A percentile compares a stretch with the other conserved stretches of the same genome.
Evolutionary conservation across 768 basidiomycete genomes (phyloP).

Genomic region (Multifurca ochricompacta): DNA sequence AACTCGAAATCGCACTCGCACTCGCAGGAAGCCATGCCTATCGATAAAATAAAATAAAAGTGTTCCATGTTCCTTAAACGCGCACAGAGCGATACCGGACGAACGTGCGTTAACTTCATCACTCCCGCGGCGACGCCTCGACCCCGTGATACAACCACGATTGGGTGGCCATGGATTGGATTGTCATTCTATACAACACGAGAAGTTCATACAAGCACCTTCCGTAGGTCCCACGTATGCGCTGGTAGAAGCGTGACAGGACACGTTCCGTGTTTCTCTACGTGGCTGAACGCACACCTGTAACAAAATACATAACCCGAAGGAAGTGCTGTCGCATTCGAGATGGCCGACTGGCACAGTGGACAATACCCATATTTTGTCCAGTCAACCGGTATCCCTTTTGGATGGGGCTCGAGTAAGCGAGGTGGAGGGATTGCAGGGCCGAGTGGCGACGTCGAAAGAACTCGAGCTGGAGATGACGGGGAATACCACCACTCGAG

Average conservation of each 20-base stretch:
- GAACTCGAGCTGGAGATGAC: slow-evolving; percentile 71
- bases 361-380: slow-evolving; percentile 77
- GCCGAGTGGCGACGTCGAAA: slow-evolving; percentile 53
- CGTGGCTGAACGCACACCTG: slow-evolving; percentile 78
- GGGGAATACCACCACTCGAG: slow-evolving; percentile 99
- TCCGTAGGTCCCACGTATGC: slow-evolving; percentile 75
- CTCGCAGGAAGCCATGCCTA: slow-evolving; percentile 10
- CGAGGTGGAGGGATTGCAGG: slow-evolving; percentile 71
- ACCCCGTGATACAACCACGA: slow-evolving; percentile 5
- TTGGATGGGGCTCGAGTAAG: slow-evolving; percentile 67
- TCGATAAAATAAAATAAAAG: slow-evolving; percentile 13
- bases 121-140: slow-evolving; percentile 7
- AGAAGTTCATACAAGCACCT: slow-evolving; percentile 57
- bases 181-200: too few species aligned
- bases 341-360: slow-evolving; percentile 61
- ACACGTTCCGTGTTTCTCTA: slow-evolving; percentile 70
- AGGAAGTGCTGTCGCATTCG: slow-evolving; percentile 84
- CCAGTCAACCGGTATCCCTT: slow-evolving; percentile 56
- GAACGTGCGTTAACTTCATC: slow-evolving; percentile 40
- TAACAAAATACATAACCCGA: slow-evolving; percentile 96
- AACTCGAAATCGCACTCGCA: too few species aligned
- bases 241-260: slow-evolving; percentile 79
- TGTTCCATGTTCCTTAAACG: not conserved
- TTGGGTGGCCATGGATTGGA: too few species aligned
- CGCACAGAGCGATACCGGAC: slow-evolving; percentile 23